These are phyloP conservation scores for Ceratocystiopsis sp. DNA, from an alignment of 2,329 filamentous ascomycete genomes.

Conservation along the genomic window DNA sequence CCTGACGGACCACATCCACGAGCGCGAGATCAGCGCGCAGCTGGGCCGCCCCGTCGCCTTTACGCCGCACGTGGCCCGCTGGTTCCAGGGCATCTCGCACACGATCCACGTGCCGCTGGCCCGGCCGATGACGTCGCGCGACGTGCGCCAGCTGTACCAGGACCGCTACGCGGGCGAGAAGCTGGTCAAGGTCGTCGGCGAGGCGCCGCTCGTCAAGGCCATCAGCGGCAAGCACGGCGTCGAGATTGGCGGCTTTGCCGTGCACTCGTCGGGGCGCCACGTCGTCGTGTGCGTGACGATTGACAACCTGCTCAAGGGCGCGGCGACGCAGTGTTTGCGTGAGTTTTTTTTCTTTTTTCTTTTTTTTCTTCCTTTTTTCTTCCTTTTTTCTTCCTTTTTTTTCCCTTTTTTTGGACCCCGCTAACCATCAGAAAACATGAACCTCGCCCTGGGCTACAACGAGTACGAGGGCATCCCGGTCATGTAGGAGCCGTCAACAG, in stretches of 20 bases:
- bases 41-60: constrained; percentile 61
- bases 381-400: not conserved
- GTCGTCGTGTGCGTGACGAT: constrained; percentile 91
- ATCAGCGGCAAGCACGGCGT: constrained; percentile 77
- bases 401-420: not conserved
- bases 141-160: constrained; percentile 89
- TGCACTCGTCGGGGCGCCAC: constrained; percentile 73
- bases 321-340: constrained; percentile 83
- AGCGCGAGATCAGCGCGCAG: constrained; percentile 72
- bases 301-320: constrained; percentile 86
- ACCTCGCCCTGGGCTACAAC: constrained; percentile 71
- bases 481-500: constrained; percentile 29
- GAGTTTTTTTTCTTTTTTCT: constrained; percentile 26
- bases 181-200: constrained; percentile 80
- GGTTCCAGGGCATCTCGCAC: constrained; percentile 92
- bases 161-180: constrained; percentile 92
- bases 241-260: constrained; percentile 91
- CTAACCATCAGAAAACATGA: constrained; percentile 61
- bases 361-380: not conserved
- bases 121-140: constrained; percentile 72
- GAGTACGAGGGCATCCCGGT: constrained; percentile 76
- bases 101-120: constrained; percentile 81
- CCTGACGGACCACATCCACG: constrained; percentile 86
- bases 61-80: constrained; percentile 84
- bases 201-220: constrained; percentile 69